A percentile compares a stretch with the other conserved stretches of the same genome.
phyloP scores from a whole-genome alignment of 1,284 basidiomycete species.

The Leccinum angustisporum region DNA sequence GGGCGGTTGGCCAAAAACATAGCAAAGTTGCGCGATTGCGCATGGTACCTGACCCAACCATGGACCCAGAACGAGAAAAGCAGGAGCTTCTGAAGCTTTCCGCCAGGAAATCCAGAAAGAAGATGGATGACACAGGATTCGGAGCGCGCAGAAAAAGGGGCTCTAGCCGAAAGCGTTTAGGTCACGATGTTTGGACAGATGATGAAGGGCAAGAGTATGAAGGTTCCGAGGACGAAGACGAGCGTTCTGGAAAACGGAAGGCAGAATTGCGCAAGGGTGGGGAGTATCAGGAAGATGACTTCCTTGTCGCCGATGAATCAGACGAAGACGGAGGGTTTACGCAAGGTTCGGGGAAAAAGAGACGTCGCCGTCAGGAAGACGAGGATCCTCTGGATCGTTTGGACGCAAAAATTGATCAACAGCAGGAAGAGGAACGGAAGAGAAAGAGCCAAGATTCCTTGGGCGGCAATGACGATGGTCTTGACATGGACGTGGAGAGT shows the following conservation, averaged over 20 bases:
- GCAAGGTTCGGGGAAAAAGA: conserved; percentile 36
- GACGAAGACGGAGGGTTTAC: conserved; percentile 58
- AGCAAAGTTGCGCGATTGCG: conserved; percentile 74
- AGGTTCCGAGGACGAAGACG: conserved; percentile 51
- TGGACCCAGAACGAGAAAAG: conserved; percentile 72
- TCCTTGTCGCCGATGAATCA: conserved; percentile 73
- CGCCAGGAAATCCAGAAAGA: conserved; percentile 61
- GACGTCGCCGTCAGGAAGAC: conserved; percentile 42
- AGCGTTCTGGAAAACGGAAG: conserved; percentile 39
- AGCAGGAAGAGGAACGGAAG: conserved; percentile 49
- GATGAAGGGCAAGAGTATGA: conserved; percentile 60
- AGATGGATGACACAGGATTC: conserved; percentile 45
- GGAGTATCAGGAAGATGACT: conserved; percentile 82
- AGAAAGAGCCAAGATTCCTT: conserved; percentile 22
- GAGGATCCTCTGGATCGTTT: conserved; percentile 66
- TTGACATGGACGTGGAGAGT: conserved; percentile 73
- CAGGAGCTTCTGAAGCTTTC: conserved; percentile 65
- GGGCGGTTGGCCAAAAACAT: conserved; percentile 83
- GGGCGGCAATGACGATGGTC: conserved; percentile 38
- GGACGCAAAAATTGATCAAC: conserved; percentile 57
- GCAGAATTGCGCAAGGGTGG: conserved; percentile 45
- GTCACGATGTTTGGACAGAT: conserved; percentile 57
- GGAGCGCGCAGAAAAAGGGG: conserved; percentile 46
- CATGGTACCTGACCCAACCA: conserved; percentile 71
- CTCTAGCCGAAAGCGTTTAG: conserved; percentile 46